Evolutionary conservation across 225 moss, liverwort and hornwort species (phyloP).

Genomic region (Polytrichum commune): DNA sequence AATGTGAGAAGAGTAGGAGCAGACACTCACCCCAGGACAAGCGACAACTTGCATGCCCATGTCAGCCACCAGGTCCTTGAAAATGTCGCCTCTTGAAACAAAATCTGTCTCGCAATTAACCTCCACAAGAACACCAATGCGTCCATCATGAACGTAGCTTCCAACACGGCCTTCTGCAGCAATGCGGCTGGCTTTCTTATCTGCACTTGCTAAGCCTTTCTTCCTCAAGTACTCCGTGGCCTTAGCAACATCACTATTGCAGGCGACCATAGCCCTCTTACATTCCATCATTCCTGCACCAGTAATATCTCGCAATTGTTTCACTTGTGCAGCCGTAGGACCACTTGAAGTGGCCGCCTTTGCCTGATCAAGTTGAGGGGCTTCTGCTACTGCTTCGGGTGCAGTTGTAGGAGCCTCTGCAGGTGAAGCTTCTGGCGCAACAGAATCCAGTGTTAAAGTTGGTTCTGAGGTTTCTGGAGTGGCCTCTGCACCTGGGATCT

Average conservation of each 20-base stretch:
- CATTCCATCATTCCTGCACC: conserved; percentile 99
- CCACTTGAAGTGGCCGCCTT: conserved; percentile 19
- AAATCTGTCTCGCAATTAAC: conserved; percentile 95
- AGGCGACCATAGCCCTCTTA: conserved; percentile 77
- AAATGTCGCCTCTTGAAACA: conserved; percentile 67
- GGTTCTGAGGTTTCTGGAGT: not conserved
- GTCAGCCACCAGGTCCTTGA: conserved; percentile 84
- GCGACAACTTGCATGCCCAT: conserved; percentile 80
- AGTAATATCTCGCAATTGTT: conserved; percentile 75
- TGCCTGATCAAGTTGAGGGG: conserved; percentile 5
- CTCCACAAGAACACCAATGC: conserved; percentile 85
- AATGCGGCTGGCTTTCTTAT: conserved; percentile 85
- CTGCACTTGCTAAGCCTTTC: conserved; percentile 88
- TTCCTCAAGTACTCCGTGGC: conserved; percentile 79
- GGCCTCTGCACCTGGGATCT: not conserved
- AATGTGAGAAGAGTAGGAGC: too few relatives aligned
- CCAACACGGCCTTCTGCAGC: conserved; percentile 87
- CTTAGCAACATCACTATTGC: conserved; percentile 60
- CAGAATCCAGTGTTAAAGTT: conserved; percentile 10
- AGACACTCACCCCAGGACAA: conserved; percentile 17
- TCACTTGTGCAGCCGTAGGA: conserved; percentile 66
- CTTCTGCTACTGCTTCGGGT: conserved; percentile 1
- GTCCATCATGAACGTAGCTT: conserved; percentile 88
- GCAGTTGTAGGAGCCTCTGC: not conserved
- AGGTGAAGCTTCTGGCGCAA: not conserved